These are phyloP conservation scores for Zarea fungicola DNA, from an alignment of 2,329 filamentous ascomycete genomes.

Conservation along the genomic window DNA sequence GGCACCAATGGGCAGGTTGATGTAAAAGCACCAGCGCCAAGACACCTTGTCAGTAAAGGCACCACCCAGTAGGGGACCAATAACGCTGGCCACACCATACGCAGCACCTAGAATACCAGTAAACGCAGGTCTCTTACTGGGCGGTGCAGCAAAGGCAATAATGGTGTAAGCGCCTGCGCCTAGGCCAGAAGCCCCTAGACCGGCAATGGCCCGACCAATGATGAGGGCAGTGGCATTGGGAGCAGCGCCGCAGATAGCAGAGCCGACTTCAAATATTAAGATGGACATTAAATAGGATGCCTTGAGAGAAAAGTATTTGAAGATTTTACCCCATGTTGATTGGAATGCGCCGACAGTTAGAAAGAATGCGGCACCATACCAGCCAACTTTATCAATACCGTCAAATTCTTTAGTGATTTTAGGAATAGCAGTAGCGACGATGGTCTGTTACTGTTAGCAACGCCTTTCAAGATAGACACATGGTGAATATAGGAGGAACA, in stretches of 20 bases:
- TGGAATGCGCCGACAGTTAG: conserved; percentile 33
- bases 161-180: conserved; percentile 41
- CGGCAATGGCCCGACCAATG: conserved; percentile 41
- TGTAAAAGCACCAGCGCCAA: conserved; percentile 28
- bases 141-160: conserved; percentile 31
- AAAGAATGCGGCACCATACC: conserved; percentile 49
- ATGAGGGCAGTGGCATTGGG: conserved; percentile 37
- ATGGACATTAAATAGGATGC: conserved; percentile 38
- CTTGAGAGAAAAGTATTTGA: conserved; percentile 41
- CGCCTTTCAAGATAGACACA: not conserved
- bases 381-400: conserved; percentile 41
- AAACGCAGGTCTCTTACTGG: conserved; percentile 19
- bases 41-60: conserved; percentile 22
- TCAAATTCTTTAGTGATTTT: conserved; percentile 42
- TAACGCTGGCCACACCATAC: conserved; percentile 22
- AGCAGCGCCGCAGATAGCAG: conserved; percentile 34
- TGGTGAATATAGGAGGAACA: not conserved
- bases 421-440: conserved; percentile 45
- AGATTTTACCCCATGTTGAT: conserved; percentile 34
- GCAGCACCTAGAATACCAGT: conserved; percentile 22
- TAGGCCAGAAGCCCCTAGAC: conserved; percentile 38
- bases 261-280: conserved; percentile 44
- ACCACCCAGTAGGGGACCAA: conserved; percentile 22
- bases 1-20: conserved; percentile 27
- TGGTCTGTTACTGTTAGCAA: conserved; percentile 29